Percentiles rank a stretch among this genome's conserved stretches.
These are phyloP conservation scores for Nemania sp. DNA, from an alignment of 2,329 filamentous ascomycete species.

Conservation along the genomic window DNA sequence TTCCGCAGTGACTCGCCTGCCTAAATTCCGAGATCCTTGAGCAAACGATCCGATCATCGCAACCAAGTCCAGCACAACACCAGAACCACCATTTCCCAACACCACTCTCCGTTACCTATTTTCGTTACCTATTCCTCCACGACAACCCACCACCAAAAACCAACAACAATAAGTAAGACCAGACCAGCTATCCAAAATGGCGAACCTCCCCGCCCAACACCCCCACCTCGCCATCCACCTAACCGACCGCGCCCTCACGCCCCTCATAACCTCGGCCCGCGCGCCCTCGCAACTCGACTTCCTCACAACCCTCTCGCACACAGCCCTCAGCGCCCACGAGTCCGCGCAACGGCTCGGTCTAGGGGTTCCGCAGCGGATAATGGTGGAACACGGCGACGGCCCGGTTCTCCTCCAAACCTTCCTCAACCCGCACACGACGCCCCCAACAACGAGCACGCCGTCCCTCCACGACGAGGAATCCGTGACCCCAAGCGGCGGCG, in stretches of 20 bases:
- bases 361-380: constrained; percentile 66
- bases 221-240: constrained; percentile 67
- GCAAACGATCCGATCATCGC: too few species aligned
- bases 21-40: too few species aligned
- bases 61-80: too few species aligned
- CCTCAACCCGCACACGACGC: constrained; percentile 21
- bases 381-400: constrained; percentile 64
- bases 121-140: not conserved
- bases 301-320: constrained; percentile 65
- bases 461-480: not conserved
- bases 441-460: not conserved
- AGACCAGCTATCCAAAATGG: constrained; percentile 48
- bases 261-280: constrained; percentile 65
- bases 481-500: not conserved
- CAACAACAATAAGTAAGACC: too few species aligned
- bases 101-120: not conserved
- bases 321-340: constrained; percentile 65
- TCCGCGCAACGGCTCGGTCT: constrained; percentile 65
- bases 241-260: constrained; percentile 67
- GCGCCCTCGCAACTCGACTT: constrained; percentile 56
- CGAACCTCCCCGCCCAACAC: constrained; percentile 61
- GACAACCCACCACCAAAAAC: not conserved
- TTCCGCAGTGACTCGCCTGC: too few species aligned
- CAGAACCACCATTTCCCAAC: too few species aligned
- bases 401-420: constrained; percentile 41